Conservation (phyloP, 225 moss, liverwort and hornwort species). For the Marchantia paleacea region DNA sequence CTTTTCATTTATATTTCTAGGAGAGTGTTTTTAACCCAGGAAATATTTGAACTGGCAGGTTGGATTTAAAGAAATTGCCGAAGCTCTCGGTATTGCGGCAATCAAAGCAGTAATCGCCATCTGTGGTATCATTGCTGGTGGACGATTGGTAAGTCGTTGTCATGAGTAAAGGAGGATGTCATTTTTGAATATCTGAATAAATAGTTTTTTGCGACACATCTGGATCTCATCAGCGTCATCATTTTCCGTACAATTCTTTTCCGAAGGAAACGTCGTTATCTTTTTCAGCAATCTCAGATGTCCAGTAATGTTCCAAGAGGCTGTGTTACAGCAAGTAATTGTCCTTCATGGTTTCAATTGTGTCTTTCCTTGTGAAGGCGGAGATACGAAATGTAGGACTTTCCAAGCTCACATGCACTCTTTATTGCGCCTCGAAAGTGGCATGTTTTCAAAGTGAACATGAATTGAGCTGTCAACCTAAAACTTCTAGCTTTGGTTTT, state of each 20-base stretch:
- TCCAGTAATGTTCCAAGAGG: not conserved
- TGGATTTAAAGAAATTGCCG: constrained; percentile 73
- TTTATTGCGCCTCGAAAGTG: no score
- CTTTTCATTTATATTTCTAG: no score
- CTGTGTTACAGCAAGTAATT: not conserved
- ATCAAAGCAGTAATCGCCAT: constrained; percentile 82
- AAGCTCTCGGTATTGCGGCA: constrained; percentile 74
- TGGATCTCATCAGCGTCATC: no score
- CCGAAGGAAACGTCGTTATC: not conserved
- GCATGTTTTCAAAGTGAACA: not conserved
- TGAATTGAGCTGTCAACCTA: not conserved
- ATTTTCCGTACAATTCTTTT: not conserved
- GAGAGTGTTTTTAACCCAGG: not conserved
- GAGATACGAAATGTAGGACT: no score
- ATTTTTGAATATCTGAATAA: no score
- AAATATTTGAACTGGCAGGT: constrained; percentile 47
- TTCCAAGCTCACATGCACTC: no score
- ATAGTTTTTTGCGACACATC: no score
- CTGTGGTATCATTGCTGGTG: constrained; percentile 82
- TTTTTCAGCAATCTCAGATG: not conserved
- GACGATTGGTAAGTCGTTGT: constrained; percentile 61
- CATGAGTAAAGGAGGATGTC: not conserved
- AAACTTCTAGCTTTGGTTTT: not conserved
- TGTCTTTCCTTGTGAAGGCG: no score
- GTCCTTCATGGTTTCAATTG: no score